Evolutionary conservation across 768 basidiomycete genomes (phyloP).

Genomic region (Termitomyces bulborhizus): DNA sequence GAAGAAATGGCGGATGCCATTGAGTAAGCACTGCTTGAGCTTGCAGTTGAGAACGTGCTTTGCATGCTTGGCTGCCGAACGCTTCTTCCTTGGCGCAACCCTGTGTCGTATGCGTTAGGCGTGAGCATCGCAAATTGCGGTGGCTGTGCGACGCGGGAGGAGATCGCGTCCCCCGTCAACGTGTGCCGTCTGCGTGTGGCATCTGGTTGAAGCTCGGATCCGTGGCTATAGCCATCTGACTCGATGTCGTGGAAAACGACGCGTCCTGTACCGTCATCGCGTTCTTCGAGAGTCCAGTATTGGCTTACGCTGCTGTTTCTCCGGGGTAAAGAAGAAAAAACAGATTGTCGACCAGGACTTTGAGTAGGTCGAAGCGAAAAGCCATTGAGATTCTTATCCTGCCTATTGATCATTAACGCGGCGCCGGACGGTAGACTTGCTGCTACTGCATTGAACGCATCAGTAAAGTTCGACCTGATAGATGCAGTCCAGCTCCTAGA

Average conservation of each 20-base stretch:
- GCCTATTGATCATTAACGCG: conserved; percentile 4
- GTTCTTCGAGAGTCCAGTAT: conserved; percentile 35
- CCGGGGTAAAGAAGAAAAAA: conserved; percentile 11
- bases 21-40: conserved; percentile 21
- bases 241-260: conserved; percentile 28
- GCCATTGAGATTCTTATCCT: conserved; percentile 14
- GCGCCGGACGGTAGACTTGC: conserved; percentile 26
- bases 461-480: conserved; percentile 37
- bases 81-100: not conserved
- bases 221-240: conserved; percentile 5
- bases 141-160: conserved; percentile 13
- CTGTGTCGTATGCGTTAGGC: conserved; percentile 3
- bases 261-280: conserved; percentile 28
- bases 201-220: not conserved
- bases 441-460: conserved; percentile 44
- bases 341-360: conserved; percentile 11
- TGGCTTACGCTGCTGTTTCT: conserved; percentile 16
- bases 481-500: conserved; percentile 35
- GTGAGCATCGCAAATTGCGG: conserved; percentile 11
- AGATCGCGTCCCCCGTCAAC: conserved; percentile 11
- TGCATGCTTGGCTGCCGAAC: conserved; percentile 4
- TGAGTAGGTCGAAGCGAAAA: conserved; percentile 19
- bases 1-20: conserved; percentile 14
- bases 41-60: conserved; percentile 15
- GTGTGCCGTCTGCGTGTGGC: conserved; percentile 6